Evolutionary conservation across 208 protist genomes (phyloP), one percentile per base, ranked within the genome.

Genomic region (Sergeia podlipaevii): DNA sequence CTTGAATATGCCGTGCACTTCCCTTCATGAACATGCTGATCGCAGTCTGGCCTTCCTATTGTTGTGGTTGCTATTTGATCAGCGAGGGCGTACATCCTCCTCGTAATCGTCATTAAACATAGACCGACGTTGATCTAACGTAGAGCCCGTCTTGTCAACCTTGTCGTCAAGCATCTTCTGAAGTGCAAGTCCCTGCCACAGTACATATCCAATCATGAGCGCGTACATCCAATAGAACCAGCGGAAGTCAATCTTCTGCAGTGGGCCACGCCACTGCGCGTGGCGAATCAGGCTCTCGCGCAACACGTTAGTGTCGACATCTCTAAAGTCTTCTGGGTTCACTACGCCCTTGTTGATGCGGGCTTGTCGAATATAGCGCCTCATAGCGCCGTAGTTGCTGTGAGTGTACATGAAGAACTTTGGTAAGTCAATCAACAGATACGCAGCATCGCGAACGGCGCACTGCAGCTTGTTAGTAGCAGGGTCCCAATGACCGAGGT

Each of bases 151-250:
- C 32, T 78, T 71, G 30, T 93, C 77, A 3, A 88, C 24, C 28
- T 75, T 80, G 15, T 70, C 76, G 33, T 87, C 74, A 15, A 85
- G 39, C 61, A 88, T 67, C 2, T 56, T 58, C 55, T 86, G 68
- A 37, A 91, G 56, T 27, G 65, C 42, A 39, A 81, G 47, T 2
- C 74, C 80, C 54, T 89, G 77, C 65, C 73, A 92, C n/a, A 83
- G 58, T 1, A 79, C 70, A 41, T 86, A 89, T 6, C 68, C 58
- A 62, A 92, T 84, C 85, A 92, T 92, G 17, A 92, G 37, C 8
- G 62, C 77, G 65, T 92, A 92, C 74, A 92, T 85, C 77, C 78
- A 92, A 46, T 85, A 88, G 37, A 92, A 88, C 54, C 72, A 77
- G 21, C 84, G 79, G 49, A 92, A 85, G 52, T 92, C 85, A 55